Evolutionary conservation across 306 rosid genomes (phyloP).

Genomic region (Vigna trinervia): DNA sequence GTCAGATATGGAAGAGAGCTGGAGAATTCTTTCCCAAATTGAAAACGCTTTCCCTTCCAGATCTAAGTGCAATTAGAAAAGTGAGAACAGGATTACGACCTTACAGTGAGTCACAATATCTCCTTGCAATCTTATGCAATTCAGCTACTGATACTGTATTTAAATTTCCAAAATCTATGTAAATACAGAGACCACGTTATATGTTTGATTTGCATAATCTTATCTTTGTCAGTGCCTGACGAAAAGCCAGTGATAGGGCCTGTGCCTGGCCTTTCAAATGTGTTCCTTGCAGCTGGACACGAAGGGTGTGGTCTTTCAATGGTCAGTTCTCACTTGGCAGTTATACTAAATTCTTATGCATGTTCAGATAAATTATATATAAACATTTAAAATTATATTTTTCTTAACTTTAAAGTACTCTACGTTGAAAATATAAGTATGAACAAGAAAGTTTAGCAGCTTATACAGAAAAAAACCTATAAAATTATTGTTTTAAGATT

Average conservation of each 20-base stretch:
- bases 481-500: too few species aligned
- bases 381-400: too few species aligned
- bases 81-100: conserved; percentile 91
- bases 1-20: conserved; percentile 76
- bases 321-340: conserved; percentile 56
- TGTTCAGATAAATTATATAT: too few species aligned
- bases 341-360: neutral
- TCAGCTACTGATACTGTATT: conserved; percentile 8
- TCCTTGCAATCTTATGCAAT: conserved; percentile 27
- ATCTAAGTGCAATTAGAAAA: conserved; percentile 57
- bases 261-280: conserved; percentile 77
- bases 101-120: conserved; percentile 70
- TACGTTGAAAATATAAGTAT: too few species aligned
- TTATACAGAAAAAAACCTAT: too few species aligned
- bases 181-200: neutral
- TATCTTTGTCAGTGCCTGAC: conserved; percentile 72
- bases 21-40: conserved; percentile 78
- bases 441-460: too few species aligned
- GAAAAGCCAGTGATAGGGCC: conserved; percentile 89
- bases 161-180: neutral
- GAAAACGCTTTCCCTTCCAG: conserved; percentile 62
- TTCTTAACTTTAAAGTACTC: too few species aligned
- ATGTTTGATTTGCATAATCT: conserved; percentile 38
- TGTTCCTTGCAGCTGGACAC: conserved; percentile 96
- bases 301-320: conserved; percentile 87